Percentiles rank a stretch among this genome's conserved stretches.
These are phyloP conservation scores for Solanum clarkiae DNA, from an alignment of 257 asterid genomes.

Conservation along the genomic window DNA sequence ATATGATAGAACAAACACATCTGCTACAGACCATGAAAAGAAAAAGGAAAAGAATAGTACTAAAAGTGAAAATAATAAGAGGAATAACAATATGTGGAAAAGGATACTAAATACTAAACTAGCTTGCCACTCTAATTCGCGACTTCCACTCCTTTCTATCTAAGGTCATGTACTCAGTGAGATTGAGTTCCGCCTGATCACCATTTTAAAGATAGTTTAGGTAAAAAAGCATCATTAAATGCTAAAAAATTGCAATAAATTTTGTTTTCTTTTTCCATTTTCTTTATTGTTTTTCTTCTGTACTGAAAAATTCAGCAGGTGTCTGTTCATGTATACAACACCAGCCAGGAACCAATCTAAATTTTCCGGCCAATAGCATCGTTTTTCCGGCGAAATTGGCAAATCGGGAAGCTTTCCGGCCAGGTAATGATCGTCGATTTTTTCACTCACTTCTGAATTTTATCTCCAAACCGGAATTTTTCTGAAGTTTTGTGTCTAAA, in stretches of 20 bases:
- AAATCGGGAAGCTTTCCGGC: slow-evolving; percentile 3
- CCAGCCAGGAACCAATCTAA: neutral
- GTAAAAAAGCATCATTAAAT: neutral
- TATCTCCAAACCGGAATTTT: neutral
- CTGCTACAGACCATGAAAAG: too few species aligned
- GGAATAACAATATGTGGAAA: too few species aligned
- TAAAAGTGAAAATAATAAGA: too few species aligned
- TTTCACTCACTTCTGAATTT: neutral
- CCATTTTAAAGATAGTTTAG: neutral
- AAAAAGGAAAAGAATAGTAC: too few species aligned
- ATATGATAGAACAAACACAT: too few species aligned
- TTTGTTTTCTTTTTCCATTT: neutral
- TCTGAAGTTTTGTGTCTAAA: neutral
- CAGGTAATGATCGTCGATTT: slow-evolving; percentile 21
- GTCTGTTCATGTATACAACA: neutral
- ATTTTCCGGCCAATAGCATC: neutral
- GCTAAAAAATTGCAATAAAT: neutral
- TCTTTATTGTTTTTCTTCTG: neutral
- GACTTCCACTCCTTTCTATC: too few species aligned
- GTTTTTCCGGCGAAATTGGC: slow-evolving; percentile 2
- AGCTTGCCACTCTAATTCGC: too few species aligned
- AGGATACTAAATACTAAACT: too few species aligned
- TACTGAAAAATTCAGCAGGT: neutral
- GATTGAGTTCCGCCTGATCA: too few species aligned
- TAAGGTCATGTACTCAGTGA: too few species aligned